phyloP scores from a whole-genome alignment of 1,284 basidiomycete species.

The Amylostereum areolatum region DNA sequence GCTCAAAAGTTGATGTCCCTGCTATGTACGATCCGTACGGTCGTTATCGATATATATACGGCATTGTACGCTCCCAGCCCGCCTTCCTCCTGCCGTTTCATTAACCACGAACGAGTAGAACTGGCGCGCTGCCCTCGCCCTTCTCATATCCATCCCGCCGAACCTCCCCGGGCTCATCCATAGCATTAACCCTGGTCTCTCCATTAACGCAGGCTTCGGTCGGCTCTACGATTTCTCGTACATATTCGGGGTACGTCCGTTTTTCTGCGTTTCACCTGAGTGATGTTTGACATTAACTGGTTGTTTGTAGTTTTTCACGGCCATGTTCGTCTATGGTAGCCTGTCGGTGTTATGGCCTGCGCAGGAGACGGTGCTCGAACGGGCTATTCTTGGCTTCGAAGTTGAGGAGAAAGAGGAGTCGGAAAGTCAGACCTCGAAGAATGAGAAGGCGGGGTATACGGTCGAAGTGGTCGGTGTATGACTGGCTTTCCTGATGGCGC shows the following conservation, averaged over 20 bases:
- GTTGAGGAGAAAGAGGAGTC: conserved; percentile 4
- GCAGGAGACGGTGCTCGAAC: conserved; percentile 48
- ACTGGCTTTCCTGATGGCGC: too few relatives aligned
- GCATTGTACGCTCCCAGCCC: conserved; percentile 41
- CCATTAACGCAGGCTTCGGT: conserved; percentile 43
- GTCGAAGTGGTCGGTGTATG: background rate
- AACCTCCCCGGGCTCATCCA: conserved; percentile 64
- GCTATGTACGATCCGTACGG: conserved; percentile 62
- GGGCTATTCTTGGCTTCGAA: conserved; percentile 29
- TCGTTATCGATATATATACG: conserved; percentile 56
- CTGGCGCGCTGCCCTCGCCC: conserved; percentile 62
- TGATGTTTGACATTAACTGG: conserved; percentile 1
- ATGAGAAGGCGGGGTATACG: conserved; percentile 1
- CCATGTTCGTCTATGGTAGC: conserved; percentile 39
- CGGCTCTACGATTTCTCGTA: conserved; percentile 64
- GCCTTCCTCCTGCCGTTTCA: background rate
- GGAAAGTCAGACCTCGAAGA: background rate
- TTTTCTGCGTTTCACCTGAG: conserved; percentile 25
- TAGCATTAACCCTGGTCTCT: conserved; percentile 54
- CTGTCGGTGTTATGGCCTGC: conserved; percentile 55
- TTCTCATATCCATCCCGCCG: conserved; percentile 58
- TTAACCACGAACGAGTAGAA: conserved; percentile 40
- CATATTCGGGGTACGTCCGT: conserved; percentile 58
- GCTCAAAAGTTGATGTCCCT: conserved; percentile 57
- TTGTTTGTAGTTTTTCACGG: conserved; percentile 29